These are phyloP conservation scores for Tilletia setariae DNA, from an alignment of 1,284 basidiomycete genomes.

Conservation along the genomic window DNA sequence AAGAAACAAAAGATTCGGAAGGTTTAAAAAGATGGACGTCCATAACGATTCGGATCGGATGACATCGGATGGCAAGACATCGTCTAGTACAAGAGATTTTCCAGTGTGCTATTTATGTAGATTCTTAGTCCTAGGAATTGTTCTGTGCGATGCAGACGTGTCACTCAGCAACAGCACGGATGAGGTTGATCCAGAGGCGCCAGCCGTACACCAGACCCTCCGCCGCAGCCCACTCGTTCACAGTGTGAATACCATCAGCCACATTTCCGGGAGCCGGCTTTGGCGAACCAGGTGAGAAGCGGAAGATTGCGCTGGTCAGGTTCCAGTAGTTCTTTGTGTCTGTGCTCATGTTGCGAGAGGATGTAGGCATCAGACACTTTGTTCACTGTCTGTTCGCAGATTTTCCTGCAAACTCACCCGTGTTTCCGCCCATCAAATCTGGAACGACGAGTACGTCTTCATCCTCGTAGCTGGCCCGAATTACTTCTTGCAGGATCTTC, in stretches of 20 bases:
- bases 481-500: constrained; percentile 60
- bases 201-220: constrained; percentile 57
- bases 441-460: constrained; percentile 59
- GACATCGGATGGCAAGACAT: no score
- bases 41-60: no score
- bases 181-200: constrained; percentile 59
- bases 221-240: constrained; percentile 61
- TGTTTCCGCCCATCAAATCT: constrained; percentile 61
- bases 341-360: neutral
- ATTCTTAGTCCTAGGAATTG: no score
- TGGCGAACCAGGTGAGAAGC: constrained; percentile 56
- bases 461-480: constrained; percentile 56
- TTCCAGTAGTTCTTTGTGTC: constrained; percentile 63
- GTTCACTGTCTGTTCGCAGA: no score
- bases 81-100: no score
- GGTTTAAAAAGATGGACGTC: no score
- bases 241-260: constrained; percentile 64
- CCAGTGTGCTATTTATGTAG: no score
- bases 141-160: neutral
- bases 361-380: no score
- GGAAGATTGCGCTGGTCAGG: constrained; percentile 61
- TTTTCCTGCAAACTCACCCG: no score
- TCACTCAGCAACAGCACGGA: constrained; percentile 56
- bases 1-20: no score
- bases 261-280: constrained; percentile 40